phyloP scores from a whole-genome alignment of 345 rosid species.

The Acer negundo region DNA sequence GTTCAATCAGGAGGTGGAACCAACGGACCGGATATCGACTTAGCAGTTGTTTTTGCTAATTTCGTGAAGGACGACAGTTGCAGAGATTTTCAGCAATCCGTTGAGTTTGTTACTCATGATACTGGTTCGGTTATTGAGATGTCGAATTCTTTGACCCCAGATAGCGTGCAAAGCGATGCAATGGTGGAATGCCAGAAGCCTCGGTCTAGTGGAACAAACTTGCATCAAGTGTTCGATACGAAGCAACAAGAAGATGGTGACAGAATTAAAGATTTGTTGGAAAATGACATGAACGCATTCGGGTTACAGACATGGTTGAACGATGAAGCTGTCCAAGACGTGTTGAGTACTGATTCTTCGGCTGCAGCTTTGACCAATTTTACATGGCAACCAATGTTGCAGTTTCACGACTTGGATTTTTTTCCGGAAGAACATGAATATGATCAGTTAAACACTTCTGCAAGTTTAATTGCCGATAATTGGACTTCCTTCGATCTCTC shows the following conservation, averaged over 20 bases:
- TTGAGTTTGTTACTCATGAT: conserved; percentile 16
- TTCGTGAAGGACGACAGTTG: conserved; percentile 46
- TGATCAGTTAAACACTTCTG: conserved; percentile 42
- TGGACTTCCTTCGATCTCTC: conserved; percentile 65
- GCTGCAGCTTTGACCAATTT: conserved; percentile 18
- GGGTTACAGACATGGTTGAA: conserved; percentile 34
- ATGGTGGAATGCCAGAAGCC: conserved; percentile 17
- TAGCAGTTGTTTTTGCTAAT: conserved; percentile 74
- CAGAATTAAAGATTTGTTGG: conserved; percentile 21
- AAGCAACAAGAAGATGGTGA: conserved; percentile 21
- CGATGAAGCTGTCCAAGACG: conserved; percentile 49
- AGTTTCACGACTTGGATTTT: conserved; percentile 32
- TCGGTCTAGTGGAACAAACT: not conserved
- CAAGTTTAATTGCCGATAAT: conserved; percentile 41
- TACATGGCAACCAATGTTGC: conserved; percentile 33
- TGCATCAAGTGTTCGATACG: conserved; percentile 22
- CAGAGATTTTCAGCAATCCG: not conserved
- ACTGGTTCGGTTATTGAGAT: not conserved
- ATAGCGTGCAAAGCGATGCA: conserved; percentile 16
- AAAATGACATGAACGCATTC: conserved; percentile 24
- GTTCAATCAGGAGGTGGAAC: not conserved
- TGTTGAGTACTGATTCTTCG: conserved; percentile 28
- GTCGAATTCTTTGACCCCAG: conserved; percentile 22
- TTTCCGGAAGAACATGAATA: conserved; percentile 19
- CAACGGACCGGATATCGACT: conserved; percentile 49